Evolutionary conservation across 2,329 filamentous ascomycete genomes (phyloP), one percentile per base, ranked within the genome.

Genomic region (Cladophialophora bantiana): DNA sequence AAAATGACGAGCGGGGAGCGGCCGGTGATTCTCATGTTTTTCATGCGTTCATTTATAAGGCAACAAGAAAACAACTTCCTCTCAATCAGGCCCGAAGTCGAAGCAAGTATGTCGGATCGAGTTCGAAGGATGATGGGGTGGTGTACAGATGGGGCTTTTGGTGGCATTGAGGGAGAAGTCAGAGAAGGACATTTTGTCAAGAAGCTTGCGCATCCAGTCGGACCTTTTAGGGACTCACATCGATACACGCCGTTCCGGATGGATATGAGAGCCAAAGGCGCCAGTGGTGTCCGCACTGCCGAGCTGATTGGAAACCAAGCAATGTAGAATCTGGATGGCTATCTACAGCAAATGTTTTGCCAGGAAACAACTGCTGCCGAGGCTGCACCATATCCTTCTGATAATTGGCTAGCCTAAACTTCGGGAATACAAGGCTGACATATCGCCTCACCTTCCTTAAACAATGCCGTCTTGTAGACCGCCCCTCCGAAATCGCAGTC

Each of bases 41-140:
- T 77, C 68, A 74, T 75, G 71, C 70, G 75, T 1, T 72, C 71
- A 5, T 76, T 72, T 40, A 71, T 77, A n/a, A 69, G 75, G 2
- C 72, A 73, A 61, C 74, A 76, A 57, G 75, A 77, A 65, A 76
- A 77, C 64, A 72, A 74, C 62, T 73, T 68, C 64, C 53, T 76
- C 54, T 75, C 74, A 4, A 65, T 76, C 61, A 70, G 73, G 26
- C 70, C 70, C 20, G 74, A 76, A 15, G 74, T 77, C 4, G 71
- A 71, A 67, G 64, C 70, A 1, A 74, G 70, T 65, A 66, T 75
- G 62, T 73, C 74, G 2, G 73, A 74, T 18, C 64, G 73, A 9
- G 66, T 66, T 13, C 50, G 64, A 9, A 64, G 45, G 57, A 50
- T 66, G 20, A 12, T 68, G 53, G 66, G 65, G 9, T 68, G 31